Conservation (phyloP, 345 rosid species). For the Syzygium grande region DNA sequence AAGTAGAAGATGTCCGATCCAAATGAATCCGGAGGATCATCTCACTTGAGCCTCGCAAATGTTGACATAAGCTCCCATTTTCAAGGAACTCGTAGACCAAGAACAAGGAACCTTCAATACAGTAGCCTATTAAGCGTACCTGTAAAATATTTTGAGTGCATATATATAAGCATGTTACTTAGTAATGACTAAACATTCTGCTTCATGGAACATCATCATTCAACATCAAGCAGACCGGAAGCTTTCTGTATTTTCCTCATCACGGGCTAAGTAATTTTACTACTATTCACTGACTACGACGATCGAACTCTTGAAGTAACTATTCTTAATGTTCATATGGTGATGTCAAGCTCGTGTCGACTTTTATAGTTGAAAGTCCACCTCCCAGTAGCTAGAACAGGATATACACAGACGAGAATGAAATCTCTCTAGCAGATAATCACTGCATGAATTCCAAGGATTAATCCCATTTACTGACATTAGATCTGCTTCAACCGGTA, state of each 20-base stretch:
- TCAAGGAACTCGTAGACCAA: conserved; percentile 78
- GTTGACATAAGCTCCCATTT: conserved; percentile 82
- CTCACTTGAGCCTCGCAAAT: conserved; percentile 68
- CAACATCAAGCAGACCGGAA: not conserved
- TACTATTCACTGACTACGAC: not conserved
- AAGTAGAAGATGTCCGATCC: not conserved
- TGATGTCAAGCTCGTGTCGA: not conserved
- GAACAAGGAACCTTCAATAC: conserved; percentile 81
- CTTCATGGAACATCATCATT: not conserved
- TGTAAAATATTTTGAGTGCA: conserved; percentile 3
- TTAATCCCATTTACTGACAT: not conserved
- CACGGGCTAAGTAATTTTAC: not conserved
- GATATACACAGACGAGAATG: not conserved
- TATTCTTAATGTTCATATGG: not conserved
- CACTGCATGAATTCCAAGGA: not conserved
- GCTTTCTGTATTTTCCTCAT: not conserved
- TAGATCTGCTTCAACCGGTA: not conserved
- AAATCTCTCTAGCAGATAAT: not conserved
- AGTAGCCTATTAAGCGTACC: conserved; percentile 83
- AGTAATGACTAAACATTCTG: not conserved
- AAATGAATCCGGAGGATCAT: not conserved
- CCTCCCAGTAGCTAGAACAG: not conserved
- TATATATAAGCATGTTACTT: not conserved
- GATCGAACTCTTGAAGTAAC: not conserved
- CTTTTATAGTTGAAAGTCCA: not conserved